phyloP scores from a whole-genome alignment of 2,329 filamentous ascomycete genomes.

The Rugonectria rugulosa region DNA sequence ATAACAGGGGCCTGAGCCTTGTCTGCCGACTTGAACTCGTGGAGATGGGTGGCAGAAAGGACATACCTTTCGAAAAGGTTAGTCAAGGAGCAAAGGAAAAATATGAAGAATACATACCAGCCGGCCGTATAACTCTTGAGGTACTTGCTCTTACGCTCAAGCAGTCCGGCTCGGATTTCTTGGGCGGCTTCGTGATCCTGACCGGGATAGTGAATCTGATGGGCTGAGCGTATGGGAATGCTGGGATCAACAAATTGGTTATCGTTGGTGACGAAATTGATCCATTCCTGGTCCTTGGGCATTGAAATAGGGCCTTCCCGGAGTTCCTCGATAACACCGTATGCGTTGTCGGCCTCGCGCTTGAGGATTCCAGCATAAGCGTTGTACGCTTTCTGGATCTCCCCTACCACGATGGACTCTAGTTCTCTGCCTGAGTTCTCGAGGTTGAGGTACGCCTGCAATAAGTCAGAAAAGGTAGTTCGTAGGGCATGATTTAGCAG shows the following conservation, averaged over 20 bases:
- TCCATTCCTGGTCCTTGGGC: slow-evolving; percentile 94
- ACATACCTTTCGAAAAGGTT: slow-evolving; percentile 75
- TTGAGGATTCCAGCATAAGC: slow-evolving; percentile 91
- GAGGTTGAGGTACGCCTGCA: slow-evolving; percentile 88
- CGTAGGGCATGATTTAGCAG: neutral
- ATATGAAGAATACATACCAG: slow-evolving; percentile 68
- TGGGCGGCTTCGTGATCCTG: slow-evolving; percentile 82
- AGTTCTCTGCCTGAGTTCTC: slow-evolving; percentile 94
- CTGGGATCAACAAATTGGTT: slow-evolving; percentile 88
- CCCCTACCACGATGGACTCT: slow-evolving; percentile 94
- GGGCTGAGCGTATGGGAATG: slow-evolving; percentile 76
- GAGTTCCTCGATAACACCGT: slow-evolving; percentile 80
- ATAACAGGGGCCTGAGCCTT: slow-evolving; percentile 91
- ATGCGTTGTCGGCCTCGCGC: slow-evolving; percentile 85
- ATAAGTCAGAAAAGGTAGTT: slow-evolving; percentile 1
- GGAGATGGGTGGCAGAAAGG: slow-evolving; percentile 92
- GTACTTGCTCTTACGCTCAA: slow-evolving; percentile 99
- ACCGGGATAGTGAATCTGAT: slow-evolving; percentile 91
- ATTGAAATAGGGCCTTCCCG: slow-evolving; percentile 88
- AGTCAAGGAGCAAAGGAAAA: neutral
- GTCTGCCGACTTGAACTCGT: slow-evolving; percentile 99
- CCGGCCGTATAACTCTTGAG: slow-evolving; percentile 96
- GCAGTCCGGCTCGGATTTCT: slow-evolving; percentile 87
- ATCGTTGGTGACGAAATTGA: slow-evolving; percentile 78
- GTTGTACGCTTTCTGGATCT: slow-evolving; percentile 98